Conservation (phyloP, 331 rosid genomes). For the Quercus tomentella region DNA sequence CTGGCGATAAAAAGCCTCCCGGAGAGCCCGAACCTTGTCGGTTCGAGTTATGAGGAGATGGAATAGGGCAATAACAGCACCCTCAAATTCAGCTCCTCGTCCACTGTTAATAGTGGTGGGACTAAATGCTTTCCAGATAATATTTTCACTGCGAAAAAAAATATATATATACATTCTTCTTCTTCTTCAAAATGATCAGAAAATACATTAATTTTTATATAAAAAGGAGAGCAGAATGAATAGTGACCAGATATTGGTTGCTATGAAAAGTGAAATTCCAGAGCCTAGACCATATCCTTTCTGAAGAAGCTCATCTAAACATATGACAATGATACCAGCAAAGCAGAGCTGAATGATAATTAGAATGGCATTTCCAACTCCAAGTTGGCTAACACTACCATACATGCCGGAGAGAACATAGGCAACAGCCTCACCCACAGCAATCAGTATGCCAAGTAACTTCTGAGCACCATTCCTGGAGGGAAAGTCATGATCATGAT, state of each 20-base stretch:
- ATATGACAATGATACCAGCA: constrained; percentile 89
- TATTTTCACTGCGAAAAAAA: constrained; percentile 60
- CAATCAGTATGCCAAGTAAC: constrained; percentile 83
- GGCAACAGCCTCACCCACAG: constrained; percentile 96
- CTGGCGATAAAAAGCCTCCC: constrained; percentile 92
- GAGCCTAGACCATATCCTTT: constrained; percentile 99
- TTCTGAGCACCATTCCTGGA: constrained; percentile 87
- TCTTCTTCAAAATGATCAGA: background rate
- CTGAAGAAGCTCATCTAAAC: constrained; percentile 94
- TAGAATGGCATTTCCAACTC: constrained; percentile 92
- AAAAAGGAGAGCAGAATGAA: background rate
- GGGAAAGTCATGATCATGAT: background rate
- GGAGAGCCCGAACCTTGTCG: constrained; percentile 86
- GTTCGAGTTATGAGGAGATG: constrained; percentile 86
- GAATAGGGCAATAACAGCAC: constrained; percentile 92
- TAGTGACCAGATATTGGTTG: constrained; percentile 87
- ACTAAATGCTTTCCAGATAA: constrained; percentile 96
- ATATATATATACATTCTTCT: no score
- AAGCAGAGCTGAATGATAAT: constrained; percentile 89
- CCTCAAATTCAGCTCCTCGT: constrained; percentile 96
- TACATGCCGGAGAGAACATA: constrained; percentile 95
- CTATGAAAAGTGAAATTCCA: constrained; percentile 95
- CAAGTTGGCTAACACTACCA: constrained; percentile 96
- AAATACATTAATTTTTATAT: background rate
- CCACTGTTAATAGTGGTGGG: constrained; percentile 98